Conservation (phyloP, 495 filamentous ascomycete genomes). For the Hypoxylon lenormandii region DNA sequence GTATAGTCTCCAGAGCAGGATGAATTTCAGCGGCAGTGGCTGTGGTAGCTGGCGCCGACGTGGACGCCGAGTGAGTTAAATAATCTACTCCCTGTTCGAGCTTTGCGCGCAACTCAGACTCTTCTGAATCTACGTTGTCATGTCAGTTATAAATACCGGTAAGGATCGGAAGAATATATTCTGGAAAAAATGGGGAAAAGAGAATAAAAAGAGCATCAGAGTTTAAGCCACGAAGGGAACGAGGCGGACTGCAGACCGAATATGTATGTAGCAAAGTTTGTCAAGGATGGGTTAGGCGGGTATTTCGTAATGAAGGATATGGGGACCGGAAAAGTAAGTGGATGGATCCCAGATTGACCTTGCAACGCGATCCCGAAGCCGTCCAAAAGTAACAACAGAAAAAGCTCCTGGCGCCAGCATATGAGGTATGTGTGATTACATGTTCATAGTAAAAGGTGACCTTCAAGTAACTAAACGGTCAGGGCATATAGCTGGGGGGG, state of each 20-base stretch:
- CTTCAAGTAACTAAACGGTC: slow-evolving; percentile 51
- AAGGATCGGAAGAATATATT: slow-evolving; percentile 18
- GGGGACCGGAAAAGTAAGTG: slow-evolving; percentile 46
- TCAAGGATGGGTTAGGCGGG: slow-evolving; percentile 43
- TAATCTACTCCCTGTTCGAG: slow-evolving; percentile 24
- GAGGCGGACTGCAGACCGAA: slow-evolving; percentile 44
- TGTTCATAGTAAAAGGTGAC: slow-evolving; percentile 48
- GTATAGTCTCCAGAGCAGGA: slow-evolving; percentile 37
- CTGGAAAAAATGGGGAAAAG: slow-evolving; percentile 23
- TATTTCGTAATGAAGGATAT: slow-evolving; percentile 47
- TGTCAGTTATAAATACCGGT: slow-evolving; percentile 25
- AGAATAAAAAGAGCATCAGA: slow-evolving; percentile 32
- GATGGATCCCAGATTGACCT: slow-evolving; percentile 49
- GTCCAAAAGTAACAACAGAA: slow-evolving; percentile 42
- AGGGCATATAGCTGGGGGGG: slow-evolving; percentile 35
- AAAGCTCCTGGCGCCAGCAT: slow-evolving; percentile 51
- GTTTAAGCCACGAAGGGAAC: slow-evolving; percentile 32
- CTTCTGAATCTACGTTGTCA: slow-evolving; percentile 27
- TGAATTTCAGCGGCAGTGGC: slow-evolving; percentile 17
- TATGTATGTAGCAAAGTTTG: slow-evolving; percentile 46
- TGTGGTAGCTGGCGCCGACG: slow-evolving; percentile 23
- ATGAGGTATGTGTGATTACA: slow-evolving; percentile 53
- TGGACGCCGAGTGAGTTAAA: slow-evolving; percentile 20
- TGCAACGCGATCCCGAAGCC: slow-evolving; percentile 48
- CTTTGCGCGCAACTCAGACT: slow-evolving; percentile 39